These are phyloP conservation scores for Yamadazyma spencermartinsiae DNA, from an alignment of 1,139 yeast species.

Conservation along the genomic window DNA sequence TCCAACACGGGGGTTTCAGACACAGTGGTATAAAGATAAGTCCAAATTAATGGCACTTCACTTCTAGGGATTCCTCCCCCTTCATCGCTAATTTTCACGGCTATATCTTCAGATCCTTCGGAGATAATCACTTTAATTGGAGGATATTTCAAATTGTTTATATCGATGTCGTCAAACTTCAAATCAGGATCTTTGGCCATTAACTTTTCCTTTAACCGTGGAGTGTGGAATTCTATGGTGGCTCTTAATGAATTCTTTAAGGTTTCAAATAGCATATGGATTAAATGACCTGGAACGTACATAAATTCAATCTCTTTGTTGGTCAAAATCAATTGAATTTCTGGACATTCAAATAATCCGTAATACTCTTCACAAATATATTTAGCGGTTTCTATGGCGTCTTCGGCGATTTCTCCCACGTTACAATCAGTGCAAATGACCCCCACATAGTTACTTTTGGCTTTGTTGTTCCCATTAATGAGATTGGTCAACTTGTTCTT, in stretches of 20 bases:
- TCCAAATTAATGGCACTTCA: constrained; percentile 86
- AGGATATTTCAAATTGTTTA: constrained; percentile 72
- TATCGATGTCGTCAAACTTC: constrained; percentile 44
- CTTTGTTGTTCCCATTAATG: constrained; percentile 23
- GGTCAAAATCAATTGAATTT: constrained; percentile 73
- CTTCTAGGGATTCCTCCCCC: constrained; percentile 93
- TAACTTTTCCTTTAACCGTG: constrained; percentile 38
- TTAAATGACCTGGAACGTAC: constrained; percentile 89
- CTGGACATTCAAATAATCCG: constrained; percentile 79
- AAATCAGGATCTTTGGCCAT: constrained; percentile 44
- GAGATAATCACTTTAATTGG: constrained; percentile 85
- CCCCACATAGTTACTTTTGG: constrained; percentile 67
- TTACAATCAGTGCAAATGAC: constrained; percentile 81
- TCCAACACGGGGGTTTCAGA: constrained; percentile 70
- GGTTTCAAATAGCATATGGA: constrained; percentile 86
- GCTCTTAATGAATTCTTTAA: constrained; percentile 82
- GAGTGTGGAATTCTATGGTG: constrained; percentile 73
- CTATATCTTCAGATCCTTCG: constrained; percentile 90
- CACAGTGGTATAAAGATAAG: constrained; percentile 87
- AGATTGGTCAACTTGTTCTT: constrained; percentile 37
- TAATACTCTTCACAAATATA: constrained; percentile 88
- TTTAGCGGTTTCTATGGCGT: constrained; percentile 84
- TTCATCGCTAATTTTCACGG: constrained; percentile 90
- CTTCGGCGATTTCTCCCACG: constrained; percentile 75
- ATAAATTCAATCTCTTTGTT: constrained; percentile 66